Conservation (phyloP, 1,139 yeast genomes). For the Sugiyamaella neomexicana region DNA sequence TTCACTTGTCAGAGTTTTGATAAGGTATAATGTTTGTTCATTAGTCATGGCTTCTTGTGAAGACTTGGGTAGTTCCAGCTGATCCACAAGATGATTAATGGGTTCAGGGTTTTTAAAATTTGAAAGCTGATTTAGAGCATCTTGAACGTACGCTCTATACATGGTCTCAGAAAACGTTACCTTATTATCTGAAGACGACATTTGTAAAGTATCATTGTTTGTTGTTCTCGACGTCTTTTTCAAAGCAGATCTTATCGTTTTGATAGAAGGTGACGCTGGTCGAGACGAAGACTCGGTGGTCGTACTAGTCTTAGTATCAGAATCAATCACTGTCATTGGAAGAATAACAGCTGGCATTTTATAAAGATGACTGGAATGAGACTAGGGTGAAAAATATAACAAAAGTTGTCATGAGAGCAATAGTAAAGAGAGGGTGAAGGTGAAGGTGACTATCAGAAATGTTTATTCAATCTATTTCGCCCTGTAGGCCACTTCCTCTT, state of each 20-base stretch:
- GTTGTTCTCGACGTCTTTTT: not conserved
- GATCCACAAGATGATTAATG: conserved; percentile 49
- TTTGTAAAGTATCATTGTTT: not conserved
- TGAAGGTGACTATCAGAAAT: not conserved
- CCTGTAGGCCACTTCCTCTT: no score
- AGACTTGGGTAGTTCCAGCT: conserved; percentile 45
- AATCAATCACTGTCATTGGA: conserved; percentile 8
- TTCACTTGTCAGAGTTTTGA: conserved; percentile 52
- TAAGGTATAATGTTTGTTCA: conserved; percentile 46
- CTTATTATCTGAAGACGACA: conserved; percentile 6
- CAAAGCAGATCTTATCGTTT: conserved; percentile 11
- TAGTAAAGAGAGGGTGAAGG: not conserved
- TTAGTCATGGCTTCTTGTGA: conserved; percentile 47
- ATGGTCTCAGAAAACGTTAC: conserved; percentile 7
- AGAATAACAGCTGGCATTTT: conserved; percentile 12
- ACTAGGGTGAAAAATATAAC: not conserved
- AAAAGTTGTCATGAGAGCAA: not conserved
- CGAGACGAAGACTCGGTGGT: conserved; percentile 1
- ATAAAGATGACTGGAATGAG: not conserved
- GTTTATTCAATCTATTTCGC: no score
- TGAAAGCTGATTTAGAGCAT: conserved; percentile 71
- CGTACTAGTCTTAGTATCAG: not conserved
- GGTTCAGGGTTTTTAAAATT: conserved; percentile 46
- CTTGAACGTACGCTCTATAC: conserved; percentile 60
- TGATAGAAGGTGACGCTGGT: conserved; percentile 9